A percentile compares a stretch with the other conserved stretches of the same genome.
phyloP scores from a whole-genome alignment of 495 filamentous ascomycete species.

The Amniculicola lignicola region DNA sequence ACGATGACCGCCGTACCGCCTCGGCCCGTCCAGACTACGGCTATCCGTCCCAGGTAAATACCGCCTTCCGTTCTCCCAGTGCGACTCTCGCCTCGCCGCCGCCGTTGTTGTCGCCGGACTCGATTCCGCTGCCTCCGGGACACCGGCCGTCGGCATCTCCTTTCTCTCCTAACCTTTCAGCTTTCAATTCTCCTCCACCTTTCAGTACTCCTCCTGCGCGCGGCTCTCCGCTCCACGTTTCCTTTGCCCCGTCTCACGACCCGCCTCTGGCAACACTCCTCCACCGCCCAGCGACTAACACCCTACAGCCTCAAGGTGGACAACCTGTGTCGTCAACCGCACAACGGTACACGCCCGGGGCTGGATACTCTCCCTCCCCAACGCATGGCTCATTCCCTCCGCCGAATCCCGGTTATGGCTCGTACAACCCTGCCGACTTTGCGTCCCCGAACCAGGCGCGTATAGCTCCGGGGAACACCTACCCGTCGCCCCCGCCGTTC shows the following conservation, averaged over 20 bases:
- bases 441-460: constrained; percentile 7
- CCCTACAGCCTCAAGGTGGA: constrained; percentile 17
- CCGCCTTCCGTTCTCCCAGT: constrained; percentile 25
- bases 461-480: constrained; percentile 13
- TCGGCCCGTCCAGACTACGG: constrained; percentile 24
- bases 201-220: too few relatives aligned
- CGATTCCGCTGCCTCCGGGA: neutral
- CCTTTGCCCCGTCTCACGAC: constrained; percentile 28
- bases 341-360: constrained; percentile 3
- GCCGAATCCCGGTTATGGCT: constrained; percentile 3
- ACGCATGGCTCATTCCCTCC: constrained; percentile 12
- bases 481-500: constrained; percentile 28
- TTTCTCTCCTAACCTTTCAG: constrained; percentile 2
- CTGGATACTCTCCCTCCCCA: constrained; percentile 23
- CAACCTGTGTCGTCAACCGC: neutral
- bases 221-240: constrained; percentile 22
- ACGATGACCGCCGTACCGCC: constrained; percentile 24
- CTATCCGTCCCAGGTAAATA: constrained; percentile 34
- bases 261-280: constrained; percentile 25
- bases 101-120: neutral
- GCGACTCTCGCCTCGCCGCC: constrained; percentile 1
- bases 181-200: constrained; percentile 7
- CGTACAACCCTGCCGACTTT: constrained; percentile 25
- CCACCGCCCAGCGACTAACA: constrained; percentile 24
- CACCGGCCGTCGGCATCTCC: constrained; percentile 2